These are phyloP conservation scores for Pseudocercospora ulei DNA, from an alignment of 2,329 filamentous ascomycete species.

Conservation along the genomic window DNA sequence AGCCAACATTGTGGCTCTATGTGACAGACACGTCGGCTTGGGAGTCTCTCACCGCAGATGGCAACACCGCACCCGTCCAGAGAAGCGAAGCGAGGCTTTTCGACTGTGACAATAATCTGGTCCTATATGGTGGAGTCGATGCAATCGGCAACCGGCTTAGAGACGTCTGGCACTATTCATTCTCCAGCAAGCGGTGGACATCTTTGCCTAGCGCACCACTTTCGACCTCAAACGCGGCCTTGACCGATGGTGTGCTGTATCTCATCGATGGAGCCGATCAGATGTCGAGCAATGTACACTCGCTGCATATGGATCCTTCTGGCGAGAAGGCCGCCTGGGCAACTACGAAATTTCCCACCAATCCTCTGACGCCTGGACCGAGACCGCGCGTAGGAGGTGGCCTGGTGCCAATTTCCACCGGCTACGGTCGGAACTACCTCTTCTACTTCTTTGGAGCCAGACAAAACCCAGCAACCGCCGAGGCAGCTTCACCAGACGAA, in stretches of 20 bases:
- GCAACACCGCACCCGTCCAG: conserved; percentile 28
- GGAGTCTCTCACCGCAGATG: conserved; percentile 24
- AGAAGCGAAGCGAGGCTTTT: conserved; percentile 27
- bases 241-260: conserved; percentile 36
- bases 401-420: conserved; percentile 38
- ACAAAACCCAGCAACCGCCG: conserved; percentile 15
- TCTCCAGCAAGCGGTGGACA: conserved; percentile 26
- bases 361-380: conserved; percentile 39
- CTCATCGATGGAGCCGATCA: conserved; percentile 34
- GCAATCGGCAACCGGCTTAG: conserved; percentile 23
- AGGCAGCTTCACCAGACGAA: conserved; percentile 21
- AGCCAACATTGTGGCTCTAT: conserved; percentile 38
- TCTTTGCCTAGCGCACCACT: conserved; percentile 29
- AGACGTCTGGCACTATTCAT: conserved; percentile 31
- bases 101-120: conserved; percentile 27
- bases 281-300: conserved; percentile 30
- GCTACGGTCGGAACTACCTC: conserved; percentile 40
- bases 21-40: conserved; percentile 30
- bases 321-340: conserved; percentile 34
- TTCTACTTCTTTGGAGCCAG: conserved; percentile 38
- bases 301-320: conserved; percentile 13
- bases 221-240: conserved; percentile 31
- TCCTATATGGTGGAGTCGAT: conserved; percentile 29
- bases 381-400: conserved; percentile 35
- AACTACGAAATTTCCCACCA: conserved; percentile 37